These are phyloP conservation scores for Catharanthus roseus DNA, from an alignment of 257 asterid genomes.

Conservation along the genomic window DNA sequence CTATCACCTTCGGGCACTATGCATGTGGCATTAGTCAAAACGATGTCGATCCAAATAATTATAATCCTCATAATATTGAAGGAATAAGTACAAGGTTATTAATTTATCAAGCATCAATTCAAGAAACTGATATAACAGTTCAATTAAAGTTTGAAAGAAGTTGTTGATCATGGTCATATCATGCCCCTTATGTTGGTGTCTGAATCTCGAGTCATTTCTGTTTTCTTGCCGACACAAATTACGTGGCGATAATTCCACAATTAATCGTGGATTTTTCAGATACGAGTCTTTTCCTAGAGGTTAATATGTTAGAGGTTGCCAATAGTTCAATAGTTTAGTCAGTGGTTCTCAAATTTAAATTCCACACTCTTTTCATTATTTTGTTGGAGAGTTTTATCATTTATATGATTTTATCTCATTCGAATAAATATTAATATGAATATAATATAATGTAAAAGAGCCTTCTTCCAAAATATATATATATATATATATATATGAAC, in stretches of 20 bases:
- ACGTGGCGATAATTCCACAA: constrained; percentile 8
- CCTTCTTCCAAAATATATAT: too few species aligned
- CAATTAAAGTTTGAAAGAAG: neutral
- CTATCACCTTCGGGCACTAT: too few species aligned
- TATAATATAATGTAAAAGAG: too few species aligned
- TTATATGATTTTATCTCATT: too few species aligned
- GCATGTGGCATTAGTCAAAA: neutral
- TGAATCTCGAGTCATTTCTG: neutral
- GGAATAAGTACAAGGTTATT: neutral
- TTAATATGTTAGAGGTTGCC: too few species aligned
- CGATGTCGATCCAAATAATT: neutral
- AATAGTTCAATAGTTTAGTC: too few species aligned
- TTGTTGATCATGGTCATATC: neutral
- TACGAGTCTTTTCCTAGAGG: neutral
- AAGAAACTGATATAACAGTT: neutral
- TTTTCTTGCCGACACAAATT: neutral
- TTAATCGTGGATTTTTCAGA: neutral
- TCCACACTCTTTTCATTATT: too few species aligned
- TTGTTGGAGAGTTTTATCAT: too few species aligned
- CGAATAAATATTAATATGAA: too few species aligned
- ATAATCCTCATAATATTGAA: neutral
- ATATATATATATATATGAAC: too few species aligned
- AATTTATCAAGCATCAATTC: neutral
- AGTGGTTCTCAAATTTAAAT: too few species aligned
- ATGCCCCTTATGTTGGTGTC: too few species aligned